Base-by-base conservation (phyloP, 2,329 filamentous ascomycete genomes). In the Fonsecaea pedrosoi region DNA sequence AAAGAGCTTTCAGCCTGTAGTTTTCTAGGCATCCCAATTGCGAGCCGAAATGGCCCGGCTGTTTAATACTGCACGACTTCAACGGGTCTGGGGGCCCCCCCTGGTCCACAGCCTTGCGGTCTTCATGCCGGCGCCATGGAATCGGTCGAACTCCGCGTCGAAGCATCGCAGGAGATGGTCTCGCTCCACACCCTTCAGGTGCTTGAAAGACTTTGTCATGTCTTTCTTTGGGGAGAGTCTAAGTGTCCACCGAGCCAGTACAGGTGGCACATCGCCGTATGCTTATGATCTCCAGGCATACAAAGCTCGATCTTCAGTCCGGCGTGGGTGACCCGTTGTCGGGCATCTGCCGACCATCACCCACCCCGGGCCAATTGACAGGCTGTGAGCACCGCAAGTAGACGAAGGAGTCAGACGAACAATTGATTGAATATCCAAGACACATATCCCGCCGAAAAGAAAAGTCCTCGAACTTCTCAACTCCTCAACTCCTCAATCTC, bases 121-220 rank as follows among this genome's bases (percentile, higher is more conserved):
- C 71, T 74, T 73, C 72, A 63, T 69, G 62, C 72, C 71, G 73
- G 42, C 32, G 42, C 55, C 34, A 37, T 18, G 32, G 34, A 25
- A 4, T 32, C 59, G 48, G 45, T 45, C 34, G 10, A 35, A 30
- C 59, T 61, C 59, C 25, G 25, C 59, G 35, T 35, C 3, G 9
- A 7, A 37, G 32, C 18, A 0, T 12, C 32, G 48, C 45, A 61
- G 15, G 25, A 25, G 13, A 9, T 8, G 15, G n/a, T 34, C 21
- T 34, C 34, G 40, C 34, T n/a, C 38, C 2, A 21, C 42, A 13
- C 5, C 8, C 21, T 10, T 3, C 18, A 21, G 25, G 45, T 7
- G 2, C 25, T 50, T 5, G 45, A n/a, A 50, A 45, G 42, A 50
- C 45, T 25, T 25, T 25, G 9, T 25, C 18, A 25, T 3, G 45